Base-by-base conservation (phyloP, 2,329 filamentous ascomycete species). In the Aspergillus aculeatus region DNA sequence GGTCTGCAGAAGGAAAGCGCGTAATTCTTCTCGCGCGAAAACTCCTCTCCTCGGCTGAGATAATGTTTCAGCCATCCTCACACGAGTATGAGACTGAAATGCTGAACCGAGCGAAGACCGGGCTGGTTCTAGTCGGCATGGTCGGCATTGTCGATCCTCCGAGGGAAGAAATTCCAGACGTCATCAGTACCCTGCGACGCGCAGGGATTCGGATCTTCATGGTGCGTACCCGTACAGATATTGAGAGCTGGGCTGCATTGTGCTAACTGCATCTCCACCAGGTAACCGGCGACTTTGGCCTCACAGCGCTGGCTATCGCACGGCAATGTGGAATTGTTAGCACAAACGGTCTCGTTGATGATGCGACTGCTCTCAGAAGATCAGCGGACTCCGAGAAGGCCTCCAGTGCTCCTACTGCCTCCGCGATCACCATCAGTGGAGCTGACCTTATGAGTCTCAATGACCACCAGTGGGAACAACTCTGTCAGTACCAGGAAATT, bases 191-290 rank as follows among this genome's bases (percentile, higher is more conserved):
- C 0, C 79, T 92, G 16, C 83, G 89, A 12, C 80, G 84, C 1
- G 90, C 90, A 4, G 88, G 88, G 1, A 89, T 93, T 56, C 81
- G 87, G n/a, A 86, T 92, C 31, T 88, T 90, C 73, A 93, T 93
- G 89, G 89, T 85, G 65, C 21, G 56, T 47, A 10, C 10, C 1
- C 19, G 21, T 14, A 1, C 26, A 14, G 16, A 16, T 5, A 14
- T 21, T 21, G 2, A 35, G 3, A 38, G 14, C 21, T 44, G 38
- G 38, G 16, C 16, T 44, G 38, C n/a, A 44, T 2, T 32, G 5
- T 38, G 19, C 14, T 50, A 31, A 57, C 12, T 23, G 16, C 38
- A 5, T 19, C 4, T 12, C 9, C 48, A 5, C 83, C 21, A 65
- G 82, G 83, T 92, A 0, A 93, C 90, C 1, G 89, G 90, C 10